These are phyloP conservation scores for Pythium monospermum DNA, from an alignment of 352 stramenopile genomes.

Conservation along the genomic window DNA sequence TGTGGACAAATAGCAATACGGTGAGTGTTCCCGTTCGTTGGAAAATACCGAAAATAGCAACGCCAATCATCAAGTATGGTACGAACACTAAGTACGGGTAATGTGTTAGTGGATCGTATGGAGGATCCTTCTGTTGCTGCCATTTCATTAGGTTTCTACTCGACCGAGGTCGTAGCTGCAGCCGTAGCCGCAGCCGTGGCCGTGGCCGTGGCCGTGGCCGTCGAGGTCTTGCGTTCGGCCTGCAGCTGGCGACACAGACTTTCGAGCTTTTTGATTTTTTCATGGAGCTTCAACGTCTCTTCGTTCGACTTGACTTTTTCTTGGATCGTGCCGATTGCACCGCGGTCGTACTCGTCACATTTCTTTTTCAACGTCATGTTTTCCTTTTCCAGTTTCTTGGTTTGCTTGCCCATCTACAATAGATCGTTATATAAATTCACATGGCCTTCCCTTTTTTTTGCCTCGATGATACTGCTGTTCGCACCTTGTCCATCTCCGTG, in stretches of 20 bases:
- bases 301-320: slow-evolving; percentile 56
- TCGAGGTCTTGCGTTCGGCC: slow-evolving; percentile 59
- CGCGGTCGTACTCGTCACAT: slow-evolving; percentile 71
- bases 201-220: no score
- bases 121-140: no score
- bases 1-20: no score
- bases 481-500: slow-evolving; percentile 80
- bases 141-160: no score
- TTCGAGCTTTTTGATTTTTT: slow-evolving; percentile 84
- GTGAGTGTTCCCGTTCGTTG: no score
- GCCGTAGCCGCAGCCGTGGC: no score
- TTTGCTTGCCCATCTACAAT: slow-evolving; percentile 71
- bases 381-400: slow-evolving; percentile 86
- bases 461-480: not conserved
- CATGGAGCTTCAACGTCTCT: slow-evolving; percentile 63
- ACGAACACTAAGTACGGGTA: no score
- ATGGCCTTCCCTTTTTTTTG: not conserved
- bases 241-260: slow-evolving; percentile 78
- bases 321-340: slow-evolving; percentile 70
- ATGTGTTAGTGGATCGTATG: no score
- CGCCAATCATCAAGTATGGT: no score
- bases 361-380: slow-evolving; percentile 78
- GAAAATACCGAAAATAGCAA: no score
- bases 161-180: no score
- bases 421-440: not conserved